A percentile compares a stretch with the other conserved stretches of the same genome.
Conservation (phyloP, 208 protist species). For the Wallacemonas sp. region DNA sequence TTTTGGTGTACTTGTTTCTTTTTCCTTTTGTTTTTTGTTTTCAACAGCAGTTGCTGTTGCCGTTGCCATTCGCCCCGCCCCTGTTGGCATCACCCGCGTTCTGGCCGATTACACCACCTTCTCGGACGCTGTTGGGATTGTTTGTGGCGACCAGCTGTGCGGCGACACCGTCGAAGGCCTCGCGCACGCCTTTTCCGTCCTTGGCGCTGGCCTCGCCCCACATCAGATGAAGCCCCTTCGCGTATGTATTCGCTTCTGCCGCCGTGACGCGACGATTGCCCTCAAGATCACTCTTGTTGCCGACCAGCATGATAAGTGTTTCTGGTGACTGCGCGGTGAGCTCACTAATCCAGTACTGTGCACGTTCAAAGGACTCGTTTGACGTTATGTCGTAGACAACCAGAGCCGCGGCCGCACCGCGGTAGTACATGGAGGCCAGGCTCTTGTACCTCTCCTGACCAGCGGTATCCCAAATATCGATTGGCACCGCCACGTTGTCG, state of each 20-base stretch:
- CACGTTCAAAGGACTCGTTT: conserved; percentile 92
- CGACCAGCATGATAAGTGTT: conserved; percentile 91
- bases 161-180: conserved; percentile 66
- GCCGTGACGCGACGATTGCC: conserved; percentile 40
- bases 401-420: conserved; percentile 87
- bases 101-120: conserved; percentile 62
- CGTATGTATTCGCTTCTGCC: conserved; percentile 55
- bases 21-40: no score
- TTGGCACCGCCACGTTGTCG: conserved; percentile 55
- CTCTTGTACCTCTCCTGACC: conserved; percentile 90
- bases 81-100: conserved; percentile 11
- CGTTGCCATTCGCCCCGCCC: neutral
- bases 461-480: conserved; percentile 92
- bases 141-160: conserved; percentile 50
- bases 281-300: conserved; percentile 96
- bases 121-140: conserved; percentile 59
- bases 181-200: conserved; percentile 64
- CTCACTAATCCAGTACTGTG: conserved; percentile 97
- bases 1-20: no score
- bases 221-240: conserved; percentile 48
- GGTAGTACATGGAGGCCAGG: conserved; percentile 93
- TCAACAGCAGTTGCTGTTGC: neutral
- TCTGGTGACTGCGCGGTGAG: conserved; percentile 88
- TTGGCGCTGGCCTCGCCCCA: conserved; percentile 76
- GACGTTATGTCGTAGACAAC: conserved; percentile 97